Evolutionary conservation across 2,329 filamentous ascomycete genomes (phyloP).

Genomic region (Cytospora leucostoma): DNA sequence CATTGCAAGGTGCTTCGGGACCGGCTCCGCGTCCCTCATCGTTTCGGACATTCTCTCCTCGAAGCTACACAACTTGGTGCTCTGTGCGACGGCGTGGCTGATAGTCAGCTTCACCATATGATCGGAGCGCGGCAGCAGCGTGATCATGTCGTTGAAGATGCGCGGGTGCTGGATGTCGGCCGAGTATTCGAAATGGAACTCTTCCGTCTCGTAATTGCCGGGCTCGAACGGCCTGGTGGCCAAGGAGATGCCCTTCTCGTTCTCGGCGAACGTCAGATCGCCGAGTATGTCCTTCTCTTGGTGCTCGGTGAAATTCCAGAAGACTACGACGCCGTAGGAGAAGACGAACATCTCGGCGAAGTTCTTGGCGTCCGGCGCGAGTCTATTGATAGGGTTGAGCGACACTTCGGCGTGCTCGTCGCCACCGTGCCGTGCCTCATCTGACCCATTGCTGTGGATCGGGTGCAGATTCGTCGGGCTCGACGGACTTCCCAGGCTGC

Average conservation of each 20-base stretch:
- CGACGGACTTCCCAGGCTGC: slow-evolving; percentile 35
- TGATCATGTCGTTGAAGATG: slow-evolving; percentile 99
- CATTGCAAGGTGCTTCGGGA: slow-evolving; percentile 84
- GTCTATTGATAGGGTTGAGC: slow-evolving; percentile 56
- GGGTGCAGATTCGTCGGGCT: slow-evolving; percentile 24
- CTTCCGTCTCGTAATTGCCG: slow-evolving; percentile 93
- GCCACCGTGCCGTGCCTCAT: slow-evolving; percentile 26
- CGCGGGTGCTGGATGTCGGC: slow-evolving; percentile 80
- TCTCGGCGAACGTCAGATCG: slow-evolving; percentile 85
- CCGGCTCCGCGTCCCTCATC: slow-evolving; percentile 89
- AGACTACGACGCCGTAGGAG: slow-evolving; percentile 94
- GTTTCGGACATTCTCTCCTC: slow-evolving; percentile 95
- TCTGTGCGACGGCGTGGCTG: slow-evolving; percentile 95
- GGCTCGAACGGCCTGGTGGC: slow-evolving; percentile 80
- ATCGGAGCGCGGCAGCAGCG: slow-evolving; percentile 81
- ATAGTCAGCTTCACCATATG: slow-evolving; percentile 99
- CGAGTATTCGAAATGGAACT: slow-evolving; percentile 98
- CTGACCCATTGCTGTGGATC: slow-evolving; percentile 36
- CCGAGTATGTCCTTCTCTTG: slow-evolving; percentile 97
- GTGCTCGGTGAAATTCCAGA: slow-evolving; percentile 97
- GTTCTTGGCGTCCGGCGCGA: slow-evolving; percentile 70
- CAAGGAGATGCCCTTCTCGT: slow-evolving; percentile 64
- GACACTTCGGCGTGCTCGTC: slow-evolving; percentile 41
- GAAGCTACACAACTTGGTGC: slow-evolving; percentile 93
- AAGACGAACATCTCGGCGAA: slow-evolving; percentile 98